Percentiles rank a stretch among this genome's conserved stretches.
Evolutionary conservation across 139 green algal genomes (phyloP).

Genomic region (Micromonas pusilla): DNA sequence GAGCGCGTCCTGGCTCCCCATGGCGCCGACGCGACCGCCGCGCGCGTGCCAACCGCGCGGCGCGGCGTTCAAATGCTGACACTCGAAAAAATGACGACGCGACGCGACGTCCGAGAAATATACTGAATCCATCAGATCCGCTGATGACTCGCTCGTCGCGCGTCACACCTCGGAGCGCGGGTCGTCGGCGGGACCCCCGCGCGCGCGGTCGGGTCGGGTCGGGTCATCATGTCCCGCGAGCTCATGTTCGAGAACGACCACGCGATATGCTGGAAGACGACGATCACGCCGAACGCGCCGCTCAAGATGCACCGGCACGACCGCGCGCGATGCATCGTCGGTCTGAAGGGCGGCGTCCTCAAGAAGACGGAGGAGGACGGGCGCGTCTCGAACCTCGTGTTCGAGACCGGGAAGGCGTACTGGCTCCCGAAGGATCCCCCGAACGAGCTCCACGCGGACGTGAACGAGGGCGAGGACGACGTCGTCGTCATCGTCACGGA

Average conservation of each 20-base stretch:
- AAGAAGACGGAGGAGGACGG: neutral
- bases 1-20: neutral
- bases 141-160: too few relatives aligned
- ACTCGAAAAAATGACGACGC: too few relatives aligned
- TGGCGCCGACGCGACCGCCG: too few relatives aligned
- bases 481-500: constrained; percentile 15
- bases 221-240: neutral
- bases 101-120: too few relatives aligned
- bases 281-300: neutral
- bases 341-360: neutral
- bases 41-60: too few relatives aligned
- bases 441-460: constrained; percentile 12
- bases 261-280: constrained; percentile 14
- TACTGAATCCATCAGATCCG: too few relatives aligned
- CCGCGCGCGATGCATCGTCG: neutral
- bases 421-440: neutral
- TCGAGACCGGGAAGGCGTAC: constrained; percentile 16
- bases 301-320: constrained; percentile 22
- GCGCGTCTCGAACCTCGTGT: neutral
- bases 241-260: constrained; percentile 9
- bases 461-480: constrained; percentile 4
- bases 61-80: too few relatives aligned
- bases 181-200: too few relatives aligned
- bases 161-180: too few relatives aligned
- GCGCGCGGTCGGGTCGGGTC: too few relatives aligned